These are phyloP conservation scores for Starmerella bombicola DNA, from an alignment of 805 yeast species.

Conservation along the genomic window DNA sequence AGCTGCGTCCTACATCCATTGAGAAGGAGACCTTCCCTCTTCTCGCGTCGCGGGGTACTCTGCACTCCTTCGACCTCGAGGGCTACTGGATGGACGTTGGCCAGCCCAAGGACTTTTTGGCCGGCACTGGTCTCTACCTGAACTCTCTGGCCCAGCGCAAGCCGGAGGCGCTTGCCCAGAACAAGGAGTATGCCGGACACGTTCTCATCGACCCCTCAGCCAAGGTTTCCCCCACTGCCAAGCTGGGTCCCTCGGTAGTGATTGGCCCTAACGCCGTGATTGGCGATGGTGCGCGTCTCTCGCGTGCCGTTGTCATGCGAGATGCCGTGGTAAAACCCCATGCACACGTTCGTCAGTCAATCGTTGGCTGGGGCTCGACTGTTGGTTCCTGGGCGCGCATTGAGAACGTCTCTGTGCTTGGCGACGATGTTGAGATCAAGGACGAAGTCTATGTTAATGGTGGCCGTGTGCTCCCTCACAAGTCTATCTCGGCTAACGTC, in stretches of 20 bases:
- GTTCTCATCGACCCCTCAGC: constrained; percentile 93
- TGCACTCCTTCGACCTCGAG: constrained; percentile 93
- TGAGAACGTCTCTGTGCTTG: constrained; percentile 93
- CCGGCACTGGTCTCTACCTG: constrained; percentile 89
- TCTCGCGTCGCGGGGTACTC: constrained; percentile 74
- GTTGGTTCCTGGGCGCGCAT: constrained; percentile 99
- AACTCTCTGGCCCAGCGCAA: constrained; percentile 70
- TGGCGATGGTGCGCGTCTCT: constrained; percentile 98
- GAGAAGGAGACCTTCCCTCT: constrained; percentile 99
- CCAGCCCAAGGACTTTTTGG: constrained; percentile 98
- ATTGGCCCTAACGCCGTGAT: constrained; percentile 92
- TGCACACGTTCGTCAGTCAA: constrained; percentile 94
- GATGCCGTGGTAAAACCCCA: constrained; percentile 91
- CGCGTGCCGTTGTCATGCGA: constrained; percentile 83
- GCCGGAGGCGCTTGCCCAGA: constrained; percentile 52
- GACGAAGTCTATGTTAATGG: constrained; percentile 98
- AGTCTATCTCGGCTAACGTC: constrained; percentile 88
- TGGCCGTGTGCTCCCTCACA: constrained; percentile 98
- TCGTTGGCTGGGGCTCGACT: constrained; percentile 98
- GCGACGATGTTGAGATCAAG: constrained; percentile 97
- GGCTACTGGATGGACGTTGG: constrained; percentile 99
- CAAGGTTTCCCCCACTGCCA: constrained; percentile 79
- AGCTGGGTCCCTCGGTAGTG: constrained; percentile 96
- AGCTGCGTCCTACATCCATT: constrained; percentile 95
- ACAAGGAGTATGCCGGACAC: constrained; percentile 72